These are phyloP conservation scores for Cryptococcus sp. DNA, from an alignment of 1,284 basidiomycete species.

Conservation along the genomic window DNA sequence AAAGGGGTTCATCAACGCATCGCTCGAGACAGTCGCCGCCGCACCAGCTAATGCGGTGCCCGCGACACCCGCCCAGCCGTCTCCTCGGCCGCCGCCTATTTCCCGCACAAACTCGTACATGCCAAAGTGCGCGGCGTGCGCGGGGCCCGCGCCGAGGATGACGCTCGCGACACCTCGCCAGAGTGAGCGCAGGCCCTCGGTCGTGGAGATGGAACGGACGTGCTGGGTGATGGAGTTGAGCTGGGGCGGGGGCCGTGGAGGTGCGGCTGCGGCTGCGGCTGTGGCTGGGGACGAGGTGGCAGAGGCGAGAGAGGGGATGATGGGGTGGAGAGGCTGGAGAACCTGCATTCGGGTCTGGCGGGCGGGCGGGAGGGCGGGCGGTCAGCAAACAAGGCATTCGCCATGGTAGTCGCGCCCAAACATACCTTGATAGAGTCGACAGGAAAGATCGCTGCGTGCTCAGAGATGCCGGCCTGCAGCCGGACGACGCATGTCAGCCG, in stretches of 20 bases:
- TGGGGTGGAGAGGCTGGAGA: constrained; percentile 53
- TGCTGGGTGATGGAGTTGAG: constrained; percentile 43
- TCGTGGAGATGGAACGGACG: constrained; percentile 63
- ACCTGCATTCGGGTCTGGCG: constrained; percentile 97
- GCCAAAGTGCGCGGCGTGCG: constrained; percentile 97
- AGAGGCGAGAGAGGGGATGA: constrained; percentile 58
- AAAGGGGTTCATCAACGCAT: constrained; percentile 99
- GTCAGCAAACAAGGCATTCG: neutral
- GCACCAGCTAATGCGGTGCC: constrained; percentile 83
- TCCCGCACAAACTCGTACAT: constrained; percentile 95
- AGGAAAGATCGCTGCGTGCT: constrained; percentile 99
- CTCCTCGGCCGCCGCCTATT: constrained; percentile 67
- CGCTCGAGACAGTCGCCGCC: constrained; percentile 87
- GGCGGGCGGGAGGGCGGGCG: constrained; percentile 1
- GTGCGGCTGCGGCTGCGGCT: constrained; percentile 60
- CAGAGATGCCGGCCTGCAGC: constrained; percentile 88
- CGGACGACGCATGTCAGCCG: neutral
- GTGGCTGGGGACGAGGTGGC: constrained; percentile 70
- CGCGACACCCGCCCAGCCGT: constrained; percentile 45
- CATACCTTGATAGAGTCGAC: constrained; percentile 95
- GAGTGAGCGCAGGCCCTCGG: constrained; percentile 83
- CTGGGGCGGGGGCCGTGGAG: constrained; percentile 21
- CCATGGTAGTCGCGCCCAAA: constrained; percentile 9
- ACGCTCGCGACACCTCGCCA: constrained; percentile 99
- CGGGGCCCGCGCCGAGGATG: constrained; percentile 93